phyloP scores from a whole-genome alignment of 768 basidiomycete species.

The Russula compacta region DNA sequence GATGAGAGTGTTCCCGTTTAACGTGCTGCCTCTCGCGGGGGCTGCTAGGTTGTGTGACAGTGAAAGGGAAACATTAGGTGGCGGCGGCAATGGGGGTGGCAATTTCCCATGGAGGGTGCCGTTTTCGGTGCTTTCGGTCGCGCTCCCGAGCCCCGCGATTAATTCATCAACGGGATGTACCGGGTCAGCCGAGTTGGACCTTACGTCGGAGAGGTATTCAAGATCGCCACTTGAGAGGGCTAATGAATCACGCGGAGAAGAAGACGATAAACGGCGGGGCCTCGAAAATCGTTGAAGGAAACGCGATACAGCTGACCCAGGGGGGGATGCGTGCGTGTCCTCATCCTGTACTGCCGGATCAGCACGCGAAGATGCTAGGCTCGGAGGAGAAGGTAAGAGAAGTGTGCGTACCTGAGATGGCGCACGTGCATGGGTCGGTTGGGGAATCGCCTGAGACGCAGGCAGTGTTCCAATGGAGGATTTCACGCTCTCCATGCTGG shows the following conservation, averaged over 20 bases:
- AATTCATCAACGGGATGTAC: slow-evolving; percentile 29
- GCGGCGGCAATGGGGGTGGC: slow-evolving; percentile 13
- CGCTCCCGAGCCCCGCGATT: slow-evolving; percentile 33
- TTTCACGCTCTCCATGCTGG: slow-evolving; percentile 1
- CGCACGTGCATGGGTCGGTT: neutral
- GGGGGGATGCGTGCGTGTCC: slow-evolving; percentile 17
- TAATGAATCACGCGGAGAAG: slow-evolving; percentile 42
- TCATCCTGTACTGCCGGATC: slow-evolving; percentile 20
- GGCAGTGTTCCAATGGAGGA: neutral
- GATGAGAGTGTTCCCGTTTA: neutral
- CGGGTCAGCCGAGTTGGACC: slow-evolving; percentile 40
- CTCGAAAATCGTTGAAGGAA: slow-evolving; percentile 67
- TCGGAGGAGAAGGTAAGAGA: slow-evolving; percentile 17
- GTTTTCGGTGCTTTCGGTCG: slow-evolving; percentile 29
- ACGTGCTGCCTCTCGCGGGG: neutral
- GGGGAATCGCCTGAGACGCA: neutral
- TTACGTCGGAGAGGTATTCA: slow-evolving; percentile 66
- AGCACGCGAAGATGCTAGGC: slow-evolving; percentile 11
- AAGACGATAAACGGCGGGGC: slow-evolving; percentile 38
- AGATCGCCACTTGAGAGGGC: slow-evolving; percentile 74
- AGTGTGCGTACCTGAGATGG: slow-evolving; percentile 11
- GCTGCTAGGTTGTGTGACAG: neutral
- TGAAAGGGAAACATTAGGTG: neutral
- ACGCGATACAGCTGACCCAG: slow-evolving; percentile 67
- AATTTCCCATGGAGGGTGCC: slow-evolving; percentile 26